A percentile compares a stretch with the other conserved stretches of the same genome.
phyloP scores from a whole-genome alignment of 306 rosid genomes.

The Vigna nakashimae region DNA sequence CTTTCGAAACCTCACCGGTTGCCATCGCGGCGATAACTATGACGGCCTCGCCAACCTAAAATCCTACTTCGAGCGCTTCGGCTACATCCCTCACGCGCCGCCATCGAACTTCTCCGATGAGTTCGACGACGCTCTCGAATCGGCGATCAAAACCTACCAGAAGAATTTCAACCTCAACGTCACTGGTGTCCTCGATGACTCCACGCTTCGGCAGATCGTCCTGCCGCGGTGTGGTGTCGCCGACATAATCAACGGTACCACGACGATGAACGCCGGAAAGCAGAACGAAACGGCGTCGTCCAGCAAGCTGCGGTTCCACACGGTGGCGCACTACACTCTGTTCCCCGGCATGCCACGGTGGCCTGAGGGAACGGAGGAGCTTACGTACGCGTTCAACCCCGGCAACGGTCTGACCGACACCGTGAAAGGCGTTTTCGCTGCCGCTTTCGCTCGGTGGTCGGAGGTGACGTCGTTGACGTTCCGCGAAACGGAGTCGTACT shows the following conservation, averaged over 20 bases:
- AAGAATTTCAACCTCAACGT: slow-evolving; percentile 75
- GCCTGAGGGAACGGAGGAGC: slow-evolving; percentile 54
- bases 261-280: slow-evolving; percentile 64
- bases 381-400: slow-evolving; percentile 62
- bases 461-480: slow-evolving; percentile 61
- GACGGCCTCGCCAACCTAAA: slow-evolving; percentile 65
- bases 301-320: slow-evolving; percentile 49
- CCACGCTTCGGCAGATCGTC: slow-evolving; percentile 55
- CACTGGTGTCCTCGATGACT: slow-evolving; percentile 61
- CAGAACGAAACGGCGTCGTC: slow-evolving; percentile 27
- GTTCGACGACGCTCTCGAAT: slow-evolving; percentile 58
- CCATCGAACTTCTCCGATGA: slow-evolving; percentile 56
- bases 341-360: slow-evolving; percentile 68
- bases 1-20: slow-evolving; percentile 55
- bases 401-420: slow-evolving; percentile 43
- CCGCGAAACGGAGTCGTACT: slow-evolving; percentile 39
- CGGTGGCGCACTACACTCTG: slow-evolving; percentile 62
- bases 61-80: slow-evolving; percentile 60
- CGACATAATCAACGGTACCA: slow-evolving; percentile 63
- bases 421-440: slow-evolving; percentile 52
- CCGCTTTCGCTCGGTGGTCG: slow-evolving; percentile 71
- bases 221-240: slow-evolving; percentile 69
- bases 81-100: slow-evolving; percentile 61
- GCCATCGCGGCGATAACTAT: slow-evolving; percentile 50
- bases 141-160: slow-evolving; percentile 67